Evolutionary conservation across 2,329 filamentous ascomycete species (phyloP).

Genomic region (Diplocarpon mali): DNA sequence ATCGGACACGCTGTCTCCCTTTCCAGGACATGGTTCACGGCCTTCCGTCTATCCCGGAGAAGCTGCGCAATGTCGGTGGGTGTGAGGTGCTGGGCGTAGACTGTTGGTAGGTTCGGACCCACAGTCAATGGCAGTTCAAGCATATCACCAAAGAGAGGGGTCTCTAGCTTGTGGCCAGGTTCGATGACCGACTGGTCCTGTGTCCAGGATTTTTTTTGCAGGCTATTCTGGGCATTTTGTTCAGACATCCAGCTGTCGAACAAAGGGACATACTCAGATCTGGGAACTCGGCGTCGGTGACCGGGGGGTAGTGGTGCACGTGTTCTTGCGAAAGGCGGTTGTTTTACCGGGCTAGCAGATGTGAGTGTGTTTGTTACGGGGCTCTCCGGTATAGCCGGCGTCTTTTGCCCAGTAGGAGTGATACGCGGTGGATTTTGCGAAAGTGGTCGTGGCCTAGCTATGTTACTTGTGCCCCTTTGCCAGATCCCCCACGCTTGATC

Average conservation of each 20-base stretch:
- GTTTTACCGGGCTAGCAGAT: not conserved
- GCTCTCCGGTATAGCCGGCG: too few species aligned
- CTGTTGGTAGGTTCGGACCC: slow-evolving; percentile 13
- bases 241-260: slow-evolving; percentile 15
- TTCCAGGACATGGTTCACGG: slow-evolving; percentile 18
- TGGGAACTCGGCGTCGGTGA: not conserved
- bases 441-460: too few species aligned
- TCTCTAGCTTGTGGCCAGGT: slow-evolving; percentile 17
- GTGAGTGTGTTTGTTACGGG: too few species aligned
- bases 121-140: slow-evolving; percentile 12
- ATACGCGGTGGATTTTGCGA: too few species aligned
- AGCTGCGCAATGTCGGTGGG: slow-evolving; percentile 18
- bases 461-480: too few species aligned
- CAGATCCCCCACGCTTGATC: too few species aligned
- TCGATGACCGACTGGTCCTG: slow-evolving; percentile 20
- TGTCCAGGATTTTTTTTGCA: slow-evolving; percentile 16
- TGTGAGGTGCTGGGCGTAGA: slow-evolving; percentile 17
- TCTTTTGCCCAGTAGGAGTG: too few species aligned
- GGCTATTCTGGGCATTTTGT: slow-evolving; percentile 11
- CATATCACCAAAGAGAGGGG: slow-evolving; percentile 15
- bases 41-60: slow-evolving; percentile 15
- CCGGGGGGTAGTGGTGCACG: not conserved
- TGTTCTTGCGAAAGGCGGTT: not conserved
- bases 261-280: not conserved
- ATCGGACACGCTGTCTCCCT: slow-evolving; percentile 15